These are phyloP conservation scores for Paracoccidioides lutzii DNA, from an alignment of 2,329 filamentous ascomycete species.

Conservation along the genomic window DNA sequence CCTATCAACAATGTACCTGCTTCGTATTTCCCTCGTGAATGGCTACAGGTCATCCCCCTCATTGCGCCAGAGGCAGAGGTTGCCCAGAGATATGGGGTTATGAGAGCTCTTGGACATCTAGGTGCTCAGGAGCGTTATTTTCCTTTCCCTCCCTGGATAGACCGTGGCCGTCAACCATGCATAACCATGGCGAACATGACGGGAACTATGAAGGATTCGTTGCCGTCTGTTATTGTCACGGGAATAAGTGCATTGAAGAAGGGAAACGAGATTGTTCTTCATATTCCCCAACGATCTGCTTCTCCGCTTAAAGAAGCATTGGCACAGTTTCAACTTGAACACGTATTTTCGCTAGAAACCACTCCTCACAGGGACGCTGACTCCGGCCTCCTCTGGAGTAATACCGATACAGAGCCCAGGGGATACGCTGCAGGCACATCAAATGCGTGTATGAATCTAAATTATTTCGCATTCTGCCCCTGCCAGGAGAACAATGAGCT, in stretches of 20 bases:
- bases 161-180: conserved; percentile 6
- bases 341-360: conserved; percentile 4
- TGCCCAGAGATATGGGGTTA: conserved; percentile 5
- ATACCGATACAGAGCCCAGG: conserved; percentile 1
- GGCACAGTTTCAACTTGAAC: neutral
- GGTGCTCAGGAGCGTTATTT: conserved; percentile 6
- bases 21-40: conserved; percentile 5
- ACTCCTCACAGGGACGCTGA: conserved; percentile 5
- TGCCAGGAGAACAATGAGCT: conserved; percentile 6
- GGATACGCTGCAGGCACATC: conserved; percentile 6
- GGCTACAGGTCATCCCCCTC: conserved; percentile 6
- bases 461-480: conserved; percentile 7
- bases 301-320: conserved; percentile 2
- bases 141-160: conserved; percentile 7
- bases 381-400: conserved; percentile 7
- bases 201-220: conserved; percentile 2
- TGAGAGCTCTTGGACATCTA: conserved; percentile 8
- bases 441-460: conserved; percentile 7
- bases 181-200: conserved; percentile 4
- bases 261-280: conserved; percentile 4
- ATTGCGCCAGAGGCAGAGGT: conserved; percentile 5
- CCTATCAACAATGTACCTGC: conserved; percentile 6
- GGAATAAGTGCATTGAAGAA: conserved; percentile 6
- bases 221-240: neutral
- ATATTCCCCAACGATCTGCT: conserved; percentile 1